Base-by-base conservation (phyloP, 2,329 filamentous ascomycete genomes). In the Apiospora kogelbergensis region DNA sequence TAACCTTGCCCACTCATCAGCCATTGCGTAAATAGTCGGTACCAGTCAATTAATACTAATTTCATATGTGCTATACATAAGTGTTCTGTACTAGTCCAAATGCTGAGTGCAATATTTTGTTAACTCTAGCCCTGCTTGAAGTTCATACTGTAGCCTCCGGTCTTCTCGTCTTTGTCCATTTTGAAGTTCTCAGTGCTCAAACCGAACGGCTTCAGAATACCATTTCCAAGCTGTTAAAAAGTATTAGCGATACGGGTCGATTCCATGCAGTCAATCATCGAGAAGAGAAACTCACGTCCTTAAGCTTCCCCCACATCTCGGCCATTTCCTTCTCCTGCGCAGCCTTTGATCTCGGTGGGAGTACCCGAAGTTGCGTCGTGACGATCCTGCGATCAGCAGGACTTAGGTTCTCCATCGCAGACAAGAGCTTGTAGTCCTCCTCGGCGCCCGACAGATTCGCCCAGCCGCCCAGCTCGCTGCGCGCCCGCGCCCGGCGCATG, bases 281-380 rank as follows among this genome's bases (percentile, higher is more conserved):
- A 22, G 13, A n/a, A 6, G 3, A 15, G n/a, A 22, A n/a, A 84
- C 87, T 82, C 73, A 90, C 88, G 74, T 91, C 90, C 78, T 97
- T 98, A 75, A 99, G 81, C 83, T 98, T 98, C 22, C 92, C 93
- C 94, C 97, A 97, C 94, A 98, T 98, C 82, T 99, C 95, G 2
- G 88, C 91, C 88, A 96, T 93, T 81, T 99, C 96, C 74, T 87
- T 88, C 76, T 97, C 91, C 81, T 94, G 93, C 1, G 95, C 94
- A 22, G 87, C 88, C 72, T 95, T 93, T 65, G 94, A 87, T 71
- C 86, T 85, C 1, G 86, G 83, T 1, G 93, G 93, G 46, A 98
- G 81, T 26, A 84, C 82, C 17, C 84, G 80, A 70, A 97, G 83
- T 73, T 94, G 91, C 37, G 84, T 81, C 67, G 89, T 84, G 1